Evolutionary conservation across 139 green algal genomes (phyloP), one percentile per base, ranked within the genome.

Genomic region (Zygnema circumcarinatum): DNA sequence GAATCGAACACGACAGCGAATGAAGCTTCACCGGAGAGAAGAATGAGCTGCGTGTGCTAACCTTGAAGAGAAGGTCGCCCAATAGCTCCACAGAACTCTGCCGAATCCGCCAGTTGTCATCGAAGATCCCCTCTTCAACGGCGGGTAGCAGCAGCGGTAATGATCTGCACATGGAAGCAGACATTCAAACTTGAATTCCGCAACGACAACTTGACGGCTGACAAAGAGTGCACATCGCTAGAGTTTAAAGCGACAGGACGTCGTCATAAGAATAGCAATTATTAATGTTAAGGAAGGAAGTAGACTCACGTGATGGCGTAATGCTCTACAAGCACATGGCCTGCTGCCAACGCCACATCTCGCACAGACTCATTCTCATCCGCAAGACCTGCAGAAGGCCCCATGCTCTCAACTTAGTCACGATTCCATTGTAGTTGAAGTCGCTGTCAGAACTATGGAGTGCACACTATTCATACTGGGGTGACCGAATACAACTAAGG

Each of bases 341-440:
- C 96, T 21, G 97, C 95, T 36, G 85, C 79, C 81, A 99, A 90
- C 3, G 97, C 95, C 0, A 95, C 95, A 36, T 98, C 95, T 0
- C 97, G 90, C 85, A 99, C 97, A 29, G 94, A 93, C 93, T 99
- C 97, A 33, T 92, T 92, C 91, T 98, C 96, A 84, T 99, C 97
- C 32, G 95, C 94, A 40, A 99, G 93, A n/a, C 96, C 97, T 96
- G 91, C 16, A 74, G 36, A 92, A n/a, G n/a, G 95, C 91, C n/a
- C n/a, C n/a, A n/a, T n/a, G n/a, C n/a, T n/a, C n/a, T n/a, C 86
- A 95, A 88, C 1, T 38, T 41, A 38, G 89, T 41, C 0, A 84
- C 87, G 29, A 94, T 76, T 32, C 85, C 74, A 2, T 90, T 56
- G 2, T 91, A 91, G 31, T 94, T 74, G 90, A 91, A 95, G n/a